Conservation (phyloP, 73 alveolate genomes). For the Tetrahymena elliotti region DNA sequence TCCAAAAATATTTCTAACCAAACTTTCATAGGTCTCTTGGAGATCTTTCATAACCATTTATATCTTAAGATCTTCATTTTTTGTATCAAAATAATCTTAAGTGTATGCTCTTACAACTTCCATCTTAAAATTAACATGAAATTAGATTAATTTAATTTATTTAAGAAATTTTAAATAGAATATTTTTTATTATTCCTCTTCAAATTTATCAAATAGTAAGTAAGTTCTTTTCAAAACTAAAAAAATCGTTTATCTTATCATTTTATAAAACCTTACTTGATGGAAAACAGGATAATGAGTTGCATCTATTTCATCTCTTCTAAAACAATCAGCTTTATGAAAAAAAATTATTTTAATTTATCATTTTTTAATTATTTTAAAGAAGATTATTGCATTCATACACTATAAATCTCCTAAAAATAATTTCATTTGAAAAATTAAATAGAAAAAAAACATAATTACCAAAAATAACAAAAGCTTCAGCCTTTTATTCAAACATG, state of each 20-base stretch:
- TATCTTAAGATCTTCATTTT: conserved; percentile 38
- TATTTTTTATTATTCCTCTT: too few species aligned
- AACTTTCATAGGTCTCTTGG: conserved; percentile 60
- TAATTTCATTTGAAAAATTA: neutral
- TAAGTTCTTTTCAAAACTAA: too few species aligned
- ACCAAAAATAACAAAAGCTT: conserved; percentile 74
- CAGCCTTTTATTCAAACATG: conserved; percentile 49
- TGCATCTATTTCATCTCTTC: conserved; percentile 83
- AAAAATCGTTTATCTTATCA: neutral
- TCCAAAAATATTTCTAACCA: conserved; percentile 67
- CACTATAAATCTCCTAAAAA: neutral
- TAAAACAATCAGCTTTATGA: conserved; percentile 56
- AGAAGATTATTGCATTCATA: neutral
- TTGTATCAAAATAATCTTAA: conserved; percentile 46
- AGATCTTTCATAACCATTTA: conserved; percentile 58
- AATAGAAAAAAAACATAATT: neutral
- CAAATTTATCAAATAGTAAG: too few species aligned
- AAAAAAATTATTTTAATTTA: neutral
- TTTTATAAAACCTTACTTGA: conserved; percentile 30
- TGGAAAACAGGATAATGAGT: conserved; percentile 93
- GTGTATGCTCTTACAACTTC: conserved; percentile 73
- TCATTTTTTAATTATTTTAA: neutral
- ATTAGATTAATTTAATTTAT: too few species aligned
- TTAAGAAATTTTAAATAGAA: neutral
- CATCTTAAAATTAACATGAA: neutral